These are phyloP conservation scores for Diplodia intermedia DNA, from an alignment of 2,329 filamentous ascomycete genomes.

Conservation along the genomic window DNA sequence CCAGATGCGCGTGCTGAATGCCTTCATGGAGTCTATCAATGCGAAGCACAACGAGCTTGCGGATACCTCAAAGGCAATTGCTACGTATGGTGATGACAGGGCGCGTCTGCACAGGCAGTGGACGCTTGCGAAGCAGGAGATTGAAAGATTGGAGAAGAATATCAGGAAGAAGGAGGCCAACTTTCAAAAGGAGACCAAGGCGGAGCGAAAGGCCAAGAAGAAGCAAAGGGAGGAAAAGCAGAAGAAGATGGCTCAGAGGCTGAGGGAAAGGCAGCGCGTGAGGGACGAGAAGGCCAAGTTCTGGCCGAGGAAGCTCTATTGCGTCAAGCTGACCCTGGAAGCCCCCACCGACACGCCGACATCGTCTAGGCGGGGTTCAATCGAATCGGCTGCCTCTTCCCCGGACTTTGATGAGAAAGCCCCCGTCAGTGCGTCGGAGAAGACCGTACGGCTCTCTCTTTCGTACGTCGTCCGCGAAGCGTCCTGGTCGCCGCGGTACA, in stretches of 20 bases:
- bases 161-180: slow-evolving; percentile 33
- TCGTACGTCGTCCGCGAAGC: slow-evolving; percentile 66
- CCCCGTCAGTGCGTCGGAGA: slow-evolving; percentile 21
- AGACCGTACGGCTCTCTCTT: slow-evolving; percentile 53
- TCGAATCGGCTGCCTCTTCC: slow-evolving; percentile 36
- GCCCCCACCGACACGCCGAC: slow-evolving; percentile 42
- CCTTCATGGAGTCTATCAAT: slow-evolving; percentile 44
- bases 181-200: neutral
- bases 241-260: slow-evolving; percentile 39
- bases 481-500: slow-evolving; percentile 59
- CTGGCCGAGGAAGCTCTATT: slow-evolving; percentile 47
- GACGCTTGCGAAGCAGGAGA: slow-evolving; percentile 38
- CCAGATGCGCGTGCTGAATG: slow-evolving; percentile 44
- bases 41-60: slow-evolving; percentile 42
- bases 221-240: slow-evolving; percentile 38
- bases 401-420: slow-evolving; percentile 14
- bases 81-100: slow-evolving; percentile 45
- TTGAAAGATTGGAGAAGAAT: slow-evolving; percentile 40
- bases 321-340: slow-evolving; percentile 49
- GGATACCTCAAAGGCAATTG: slow-evolving; percentile 46
- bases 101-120: slow-evolving; percentile 39
- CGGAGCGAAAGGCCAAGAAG: slow-evolving; percentile 6
- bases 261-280: slow-evolving; percentile 40
- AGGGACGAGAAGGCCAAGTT: slow-evolving; percentile 47
- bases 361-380: slow-evolving; percentile 40